phyloP scores from a whole-genome alignment of 495 filamentous ascomycete species.

The Xylaria sp. region DNA sequence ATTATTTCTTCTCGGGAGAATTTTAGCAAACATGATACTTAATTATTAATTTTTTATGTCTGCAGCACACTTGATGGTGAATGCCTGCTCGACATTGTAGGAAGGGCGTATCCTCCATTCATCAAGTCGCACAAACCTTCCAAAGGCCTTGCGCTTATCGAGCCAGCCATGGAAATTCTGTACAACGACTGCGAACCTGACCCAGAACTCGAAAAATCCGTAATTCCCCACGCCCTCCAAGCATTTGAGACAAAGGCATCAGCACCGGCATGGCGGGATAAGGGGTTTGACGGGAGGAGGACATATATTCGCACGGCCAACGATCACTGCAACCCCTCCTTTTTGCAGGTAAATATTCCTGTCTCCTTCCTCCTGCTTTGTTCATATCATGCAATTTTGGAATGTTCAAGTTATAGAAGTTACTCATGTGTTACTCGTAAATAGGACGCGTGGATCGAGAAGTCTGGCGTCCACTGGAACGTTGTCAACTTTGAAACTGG shows the following conservation, averaged over 20 bases:
- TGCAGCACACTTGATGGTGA: conserved; percentile 14
- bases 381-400: background rate
- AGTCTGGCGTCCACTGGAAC: conserved; percentile 17
- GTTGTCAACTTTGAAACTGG: conserved; percentile 21
- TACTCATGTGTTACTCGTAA: background rate
- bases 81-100: conserved; percentile 3
- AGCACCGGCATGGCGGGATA: conserved; percentile 24
- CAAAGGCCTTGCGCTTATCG: conserved; percentile 9
- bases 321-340: conserved; percentile 3
- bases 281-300: conserved; percentile 17
- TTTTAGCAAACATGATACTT: background rate
- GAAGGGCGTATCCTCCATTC: conserved; percentile 21
- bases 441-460: conserved; percentile 23
- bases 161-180: conserved; percentile 17
- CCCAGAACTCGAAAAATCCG: background rate
- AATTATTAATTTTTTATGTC: background rate
- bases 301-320: conserved; percentile 5
- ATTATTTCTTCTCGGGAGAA: background rate
- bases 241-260: conserved; percentile 21
- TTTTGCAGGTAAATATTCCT: conserved; percentile 10
- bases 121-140: conserved; percentile 18
- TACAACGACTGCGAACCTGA: conserved; percentile 20
- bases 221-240: conserved; percentile 9
- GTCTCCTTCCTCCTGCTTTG: background rate
- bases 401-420: background rate